Percentiles rank a stretch among this genome's conserved stretches.
These are phyloP conservation scores for Daldinia decipiens DNA, from an alignment of 495 filamentous ascomycete species.

Conservation along the genomic window DNA sequence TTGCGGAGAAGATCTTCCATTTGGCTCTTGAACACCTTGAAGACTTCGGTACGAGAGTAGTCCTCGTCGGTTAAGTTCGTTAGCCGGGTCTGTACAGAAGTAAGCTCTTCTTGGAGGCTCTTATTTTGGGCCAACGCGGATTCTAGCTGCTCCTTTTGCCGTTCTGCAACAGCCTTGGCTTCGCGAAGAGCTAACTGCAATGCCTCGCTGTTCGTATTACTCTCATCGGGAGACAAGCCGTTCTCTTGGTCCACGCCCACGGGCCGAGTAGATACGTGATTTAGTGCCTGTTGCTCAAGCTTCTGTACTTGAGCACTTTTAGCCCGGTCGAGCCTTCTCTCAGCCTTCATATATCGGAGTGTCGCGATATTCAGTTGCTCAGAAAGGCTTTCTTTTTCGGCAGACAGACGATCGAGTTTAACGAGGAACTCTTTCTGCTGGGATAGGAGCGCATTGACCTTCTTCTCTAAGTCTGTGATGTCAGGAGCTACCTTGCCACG, in stretches of 20 bases:
- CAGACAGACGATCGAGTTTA: constrained; percentile 77
- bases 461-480: constrained; percentile 74
- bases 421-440: constrained; percentile 81
- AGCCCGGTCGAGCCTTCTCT: constrained; percentile 89
- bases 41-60: constrained; percentile 89
- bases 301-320: constrained; percentile 91
- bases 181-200: constrained; percentile 70
- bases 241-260: constrained; percentile 60
- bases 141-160: constrained; percentile 88
- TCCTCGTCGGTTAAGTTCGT: constrained; percentile 89
- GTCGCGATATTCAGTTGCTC: constrained; percentile 87
- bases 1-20: constrained; percentile 92
- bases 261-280: constrained; percentile 64
- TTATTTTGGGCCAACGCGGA: constrained; percentile 82
- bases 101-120: constrained; percentile 79
- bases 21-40: constrained; percentile 88
- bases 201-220: constrained; percentile 71
- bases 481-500: constrained; percentile 67
- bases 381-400: constrained; percentile 84
- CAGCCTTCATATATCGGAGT: constrained; percentile 90
- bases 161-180: constrained; percentile 74
- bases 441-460: constrained; percentile 77
- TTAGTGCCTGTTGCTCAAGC: constrained; percentile 86
- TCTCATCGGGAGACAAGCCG: constrained; percentile 64
- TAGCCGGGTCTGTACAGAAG: constrained; percentile 63